Conservation (phyloP, 2,329 filamentous ascomycete species). For the Fusarium secorum region DNA sequence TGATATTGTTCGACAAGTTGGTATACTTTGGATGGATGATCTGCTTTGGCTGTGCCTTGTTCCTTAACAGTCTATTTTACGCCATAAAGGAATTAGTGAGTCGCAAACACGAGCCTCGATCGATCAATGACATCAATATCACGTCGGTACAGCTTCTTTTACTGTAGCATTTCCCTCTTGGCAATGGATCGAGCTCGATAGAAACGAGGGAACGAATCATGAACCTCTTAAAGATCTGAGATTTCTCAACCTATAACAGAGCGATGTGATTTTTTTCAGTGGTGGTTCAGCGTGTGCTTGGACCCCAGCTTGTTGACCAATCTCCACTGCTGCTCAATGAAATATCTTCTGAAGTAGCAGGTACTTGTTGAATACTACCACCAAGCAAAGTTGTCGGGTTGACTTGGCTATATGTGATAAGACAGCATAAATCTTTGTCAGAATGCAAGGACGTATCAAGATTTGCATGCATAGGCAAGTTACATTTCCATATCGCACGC, state of each 20-base stretch:
- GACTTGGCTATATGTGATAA: background rate
- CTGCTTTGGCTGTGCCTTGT: background rate
- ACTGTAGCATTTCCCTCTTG: background rate
- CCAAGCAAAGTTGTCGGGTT: background rate
- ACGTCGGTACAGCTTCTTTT: slow-evolving; percentile 1
- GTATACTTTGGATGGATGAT: too few species aligned
- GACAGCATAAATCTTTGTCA: background rate
- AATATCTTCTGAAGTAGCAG: background rate
- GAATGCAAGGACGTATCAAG: background rate
- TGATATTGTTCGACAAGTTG: background rate
- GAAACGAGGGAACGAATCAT: background rate
- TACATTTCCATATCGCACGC: background rate
- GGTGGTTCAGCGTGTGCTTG: slow-evolving; percentile 9
- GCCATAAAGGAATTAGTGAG: background rate
- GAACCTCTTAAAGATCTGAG: background rate
- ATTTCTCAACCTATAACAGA: background rate
- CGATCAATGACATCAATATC: slow-evolving; percentile 28
- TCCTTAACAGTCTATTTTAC: background rate
- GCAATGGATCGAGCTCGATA: background rate
- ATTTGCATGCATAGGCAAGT: background rate
- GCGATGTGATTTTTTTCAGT: background rate
- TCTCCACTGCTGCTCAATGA: slow-evolving; percentile 11
- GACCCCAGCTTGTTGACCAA: slow-evolving; percentile 11
- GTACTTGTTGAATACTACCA: slow-evolving; percentile 7
- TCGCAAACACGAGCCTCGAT: background rate